Evolutionary conservation across 1,139 yeast species (phyloP).

Genomic region (Insectozyma bohioensis): DNA sequence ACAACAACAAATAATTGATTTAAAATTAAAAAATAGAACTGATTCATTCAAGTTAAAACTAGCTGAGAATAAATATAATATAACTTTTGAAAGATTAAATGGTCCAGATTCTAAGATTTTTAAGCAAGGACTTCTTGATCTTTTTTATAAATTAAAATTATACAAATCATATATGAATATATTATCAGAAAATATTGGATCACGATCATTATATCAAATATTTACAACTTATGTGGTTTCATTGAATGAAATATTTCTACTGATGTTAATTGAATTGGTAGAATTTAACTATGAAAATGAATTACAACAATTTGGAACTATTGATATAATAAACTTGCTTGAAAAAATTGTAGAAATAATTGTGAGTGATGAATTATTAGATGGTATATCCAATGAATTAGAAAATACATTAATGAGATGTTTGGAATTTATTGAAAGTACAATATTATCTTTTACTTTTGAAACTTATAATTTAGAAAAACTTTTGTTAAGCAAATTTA

Average conservation of each 20-base stretch:
- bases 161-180: constrained; percentile 5
- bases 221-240: constrained; percentile 1
- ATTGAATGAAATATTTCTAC: neutral
- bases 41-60: constrained; percentile 9
- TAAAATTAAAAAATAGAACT: constrained; percentile 7
- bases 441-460: no score
- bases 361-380: constrained; percentile 1
- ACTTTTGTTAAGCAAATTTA: no score
- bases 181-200: neutral
- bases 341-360: neutral
- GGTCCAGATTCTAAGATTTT: neutral
- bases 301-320: neutral
- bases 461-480: no score
- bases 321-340: neutral
- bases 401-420: neutral
- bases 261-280: constrained; percentile 2
- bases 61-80: constrained; percentile 5
- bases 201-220: constrained; percentile 2
- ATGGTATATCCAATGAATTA: constrained; percentile 2
- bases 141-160: constrained; percentile 5
- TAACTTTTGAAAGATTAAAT: constrained; percentile 4
- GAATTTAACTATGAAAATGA: constrained; percentile 6
- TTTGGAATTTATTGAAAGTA: neutral
- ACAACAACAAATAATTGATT: constrained; percentile 8
- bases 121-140: neutral